Percentiles rank a stretch among this genome's conserved stretches.
Evolutionary conservation across 2,329 filamentous ascomycete species (phyloP).

Genomic region (Grosmannia penicillata): DNA sequence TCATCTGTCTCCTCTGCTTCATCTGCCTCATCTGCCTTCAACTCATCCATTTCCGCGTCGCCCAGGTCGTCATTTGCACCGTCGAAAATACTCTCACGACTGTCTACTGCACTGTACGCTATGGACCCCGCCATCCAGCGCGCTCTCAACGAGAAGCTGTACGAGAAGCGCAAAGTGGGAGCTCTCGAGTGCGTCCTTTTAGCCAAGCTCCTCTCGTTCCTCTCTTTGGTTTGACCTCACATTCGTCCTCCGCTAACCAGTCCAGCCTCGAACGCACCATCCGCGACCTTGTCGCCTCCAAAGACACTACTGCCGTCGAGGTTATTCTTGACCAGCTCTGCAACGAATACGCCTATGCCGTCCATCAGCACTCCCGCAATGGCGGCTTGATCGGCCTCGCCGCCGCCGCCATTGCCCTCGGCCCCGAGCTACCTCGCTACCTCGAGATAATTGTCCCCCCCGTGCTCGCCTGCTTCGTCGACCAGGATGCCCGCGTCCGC

Average conservation of each 20-base stretch:
- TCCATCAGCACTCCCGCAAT: conserved; percentile 93
- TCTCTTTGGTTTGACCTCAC: background rate
- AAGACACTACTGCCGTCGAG: conserved; percentile 67
- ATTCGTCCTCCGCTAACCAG: background rate
- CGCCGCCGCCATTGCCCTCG: conserved; percentile 88
- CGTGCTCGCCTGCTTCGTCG: conserved; percentile 91
- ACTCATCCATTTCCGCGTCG: too few relatives aligned
- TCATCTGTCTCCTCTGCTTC: too few relatives aligned
- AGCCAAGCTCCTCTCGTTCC: background rate
- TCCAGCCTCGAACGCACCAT: conserved; percentile 77
- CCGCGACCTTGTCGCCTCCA: conserved; percentile 61
- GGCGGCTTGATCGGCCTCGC: conserved; percentile 91
- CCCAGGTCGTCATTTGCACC: background rate
- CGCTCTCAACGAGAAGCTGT: conserved; percentile 92
- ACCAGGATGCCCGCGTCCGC: conserved; percentile 91
- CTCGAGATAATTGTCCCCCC: conserved; percentile 89
- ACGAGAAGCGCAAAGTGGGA: conserved; percentile 93
- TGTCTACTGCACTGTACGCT: background rate
- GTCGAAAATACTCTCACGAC: background rate
- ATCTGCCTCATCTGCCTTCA: too few relatives aligned
- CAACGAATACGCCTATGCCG: conserved; percentile 93
- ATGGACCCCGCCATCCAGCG: conserved; percentile 90
- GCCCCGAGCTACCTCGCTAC: conserved; percentile 79
- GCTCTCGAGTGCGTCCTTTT: conserved; percentile 69
- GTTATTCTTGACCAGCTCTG: conserved; percentile 91